A percentile compares a stretch with the other conserved stretches of the same genome.
These are phyloP conservation scores for Calonectria pauciramosa DNA, from an alignment of 2,329 filamentous ascomycete genomes.

Conservation along the genomic window DNA sequence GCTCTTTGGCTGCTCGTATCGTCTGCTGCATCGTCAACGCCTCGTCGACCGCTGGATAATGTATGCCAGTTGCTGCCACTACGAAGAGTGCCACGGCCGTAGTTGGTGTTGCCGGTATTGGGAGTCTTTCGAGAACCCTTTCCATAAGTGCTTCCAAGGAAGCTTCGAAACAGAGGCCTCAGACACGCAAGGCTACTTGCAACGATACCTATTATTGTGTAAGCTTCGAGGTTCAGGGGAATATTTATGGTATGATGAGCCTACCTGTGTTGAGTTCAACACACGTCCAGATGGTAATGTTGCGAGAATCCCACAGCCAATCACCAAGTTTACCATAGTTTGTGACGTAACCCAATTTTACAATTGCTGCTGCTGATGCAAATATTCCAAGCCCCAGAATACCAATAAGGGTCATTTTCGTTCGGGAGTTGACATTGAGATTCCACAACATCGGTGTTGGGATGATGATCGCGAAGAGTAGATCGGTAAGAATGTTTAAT, in stretches of 20 bases:
- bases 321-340: conserved; percentile 57
- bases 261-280: conserved; percentile 50
- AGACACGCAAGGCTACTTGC: conserved; percentile 53
- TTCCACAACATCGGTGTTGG: conserved; percentile 55
- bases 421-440: conserved; percentile 56
- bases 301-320: conserved; percentile 60
- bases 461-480: conserved; percentile 56
- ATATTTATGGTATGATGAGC: neutral
- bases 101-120: conserved; percentile 41
- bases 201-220: conserved; percentile 50
- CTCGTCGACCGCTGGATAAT: conserved; percentile 37
- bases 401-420: conserved; percentile 55
- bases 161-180: conserved; percentile 50
- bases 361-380: conserved; percentile 56
- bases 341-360: conserved; percentile 56
- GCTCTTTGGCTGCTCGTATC: conserved; percentile 48
- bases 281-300: conserved; percentile 63
- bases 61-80: conserved; percentile 43
- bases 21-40: conserved; percentile 28
- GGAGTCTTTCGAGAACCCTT: conserved; percentile 46
- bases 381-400: conserved; percentile 61
- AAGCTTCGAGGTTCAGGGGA: neutral
- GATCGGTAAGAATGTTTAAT: conserved; percentile 53
- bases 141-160: conserved; percentile 50
- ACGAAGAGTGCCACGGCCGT: conserved; percentile 42